Evolutionary conservation across 2,329 filamentous ascomycete genomes (phyloP), one percentile per base, ranked within the genome.

Genomic region (Penicillium sp.): DNA sequence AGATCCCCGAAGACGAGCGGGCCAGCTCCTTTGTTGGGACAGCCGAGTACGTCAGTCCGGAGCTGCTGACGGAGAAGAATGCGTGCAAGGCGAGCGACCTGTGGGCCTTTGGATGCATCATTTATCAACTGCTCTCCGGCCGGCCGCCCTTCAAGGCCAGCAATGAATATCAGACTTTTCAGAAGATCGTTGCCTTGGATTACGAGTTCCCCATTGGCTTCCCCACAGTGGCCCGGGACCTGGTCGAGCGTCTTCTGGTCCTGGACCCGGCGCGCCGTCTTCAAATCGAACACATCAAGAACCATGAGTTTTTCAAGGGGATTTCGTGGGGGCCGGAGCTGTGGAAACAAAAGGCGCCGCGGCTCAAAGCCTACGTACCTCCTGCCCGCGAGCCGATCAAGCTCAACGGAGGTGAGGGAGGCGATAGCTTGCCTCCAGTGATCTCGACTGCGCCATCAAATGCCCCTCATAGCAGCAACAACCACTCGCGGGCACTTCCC

Each of bases 61-160:
- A 98, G 67, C 77, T 98, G n/a, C 76, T 98, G 46, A 95, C 88
- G 28, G 90, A 95, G 64, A 97, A 97, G 73, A 94, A 88, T 62
- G 93, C 91, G 18, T 96, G 91, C 75, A 98, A 97, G 72, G 88
- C 91, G 38, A 97, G 93, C 68, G 93, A 98, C 70, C 71, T 98
- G 43, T 98, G 93, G 93, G 93, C 93, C 2, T 98, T 95, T 73
- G 93, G 93, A 8, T 98, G 93, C 73, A 98, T 98, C 59, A 83
- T 98, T 54, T 98, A 95, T 67, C 93, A 98, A 68, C 79, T 98
- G 26, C 76, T 98, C 32, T 87, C 88, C n/a, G 93, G 93, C n/a
- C 79, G 93, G 51, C 93, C 93, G 5, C 93, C 93, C 0, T 98
- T 98, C 76, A 98, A 98, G 68, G 93, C 87, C 36, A 86, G 80